Evolutionary conservation across 257 asterid species (phyloP).

Genomic region (Solanum virginianum): DNA sequence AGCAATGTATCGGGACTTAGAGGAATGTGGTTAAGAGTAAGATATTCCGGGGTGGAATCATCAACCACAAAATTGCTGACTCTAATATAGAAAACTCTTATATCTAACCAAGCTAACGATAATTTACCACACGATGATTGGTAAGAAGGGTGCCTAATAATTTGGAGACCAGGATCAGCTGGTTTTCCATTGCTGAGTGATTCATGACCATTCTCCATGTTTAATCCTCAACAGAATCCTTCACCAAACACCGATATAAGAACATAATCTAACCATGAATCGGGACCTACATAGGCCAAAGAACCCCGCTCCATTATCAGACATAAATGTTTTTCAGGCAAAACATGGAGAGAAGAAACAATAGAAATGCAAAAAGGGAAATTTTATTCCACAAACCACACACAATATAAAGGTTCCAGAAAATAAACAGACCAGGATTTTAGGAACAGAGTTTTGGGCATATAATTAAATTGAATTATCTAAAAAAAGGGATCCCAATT

Average conservation of each 20-base stretch:
- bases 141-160: constrained; percentile 37
- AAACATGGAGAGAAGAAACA: constrained; percentile 1
- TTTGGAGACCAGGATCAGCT: constrained; percentile 43
- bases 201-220: constrained; percentile 48
- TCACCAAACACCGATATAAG: not conserved
- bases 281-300: not conserved
- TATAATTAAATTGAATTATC: not conserved
- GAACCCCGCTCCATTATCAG: constrained; percentile 16
- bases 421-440: constrained; percentile 2
- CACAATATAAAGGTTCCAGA: constrained; percentile 6
- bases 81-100: constrained; percentile 58
- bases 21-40: constrained; percentile 63
- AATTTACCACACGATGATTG: constrained; percentile 25
- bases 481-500: not conserved
- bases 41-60: constrained; percentile 55
- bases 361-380: not conserved
- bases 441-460: constrained; percentile 17
- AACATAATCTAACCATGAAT: constrained; percentile 20
- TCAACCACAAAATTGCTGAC: constrained; percentile 61
- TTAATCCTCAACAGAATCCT: constrained; percentile 26
- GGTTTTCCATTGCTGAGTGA: constrained; percentile 37
- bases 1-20: constrained; percentile 53
- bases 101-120: constrained; percentile 45
- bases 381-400: not conserved
- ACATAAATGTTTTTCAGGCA: not conserved